Evolutionary conservation across 2,329 filamentous ascomycete genomes (phyloP).

Genomic region (Aspergillus japonicus): DNA sequence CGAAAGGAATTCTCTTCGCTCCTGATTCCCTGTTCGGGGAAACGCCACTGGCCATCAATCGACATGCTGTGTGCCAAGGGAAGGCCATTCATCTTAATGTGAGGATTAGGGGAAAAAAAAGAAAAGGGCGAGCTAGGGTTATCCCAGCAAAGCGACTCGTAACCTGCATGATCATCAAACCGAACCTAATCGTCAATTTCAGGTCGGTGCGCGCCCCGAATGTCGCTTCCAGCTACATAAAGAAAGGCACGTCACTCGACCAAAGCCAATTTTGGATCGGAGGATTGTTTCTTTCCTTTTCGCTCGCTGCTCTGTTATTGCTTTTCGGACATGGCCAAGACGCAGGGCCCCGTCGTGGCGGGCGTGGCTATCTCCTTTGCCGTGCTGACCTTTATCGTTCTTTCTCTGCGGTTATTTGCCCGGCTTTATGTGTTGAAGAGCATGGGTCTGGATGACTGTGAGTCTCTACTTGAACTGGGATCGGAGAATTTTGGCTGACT

Average conservation of each 20-base stretch:
- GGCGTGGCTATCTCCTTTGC: slow-evolving; percentile 41
- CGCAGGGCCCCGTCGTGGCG: slow-evolving; percentile 35
- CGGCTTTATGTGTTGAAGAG: slow-evolving; percentile 38
- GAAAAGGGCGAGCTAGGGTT: neutral
- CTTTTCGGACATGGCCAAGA: slow-evolving; percentile 22
- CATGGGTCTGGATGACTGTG: slow-evolving; percentile 34
- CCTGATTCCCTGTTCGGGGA: neutral
- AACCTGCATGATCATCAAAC: neutral
- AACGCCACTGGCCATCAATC: slow-evolving; percentile 3
- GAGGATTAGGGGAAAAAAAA: neutral
- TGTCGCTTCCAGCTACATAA: neutral
- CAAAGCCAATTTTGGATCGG: neutral
- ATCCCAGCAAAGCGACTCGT: neutral
- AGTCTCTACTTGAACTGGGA: slow-evolving; percentile 7
- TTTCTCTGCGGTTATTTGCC: slow-evolving; percentile 41
- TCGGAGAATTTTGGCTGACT: slow-evolving; percentile 9
- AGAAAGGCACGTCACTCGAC: neutral
- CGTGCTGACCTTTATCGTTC: slow-evolving; percentile 37
- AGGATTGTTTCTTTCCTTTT: slow-evolving; percentile 1
- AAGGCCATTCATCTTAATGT: neutral
- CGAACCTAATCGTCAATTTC: neutral
- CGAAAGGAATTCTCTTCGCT: neutral
- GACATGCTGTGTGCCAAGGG: neutral
- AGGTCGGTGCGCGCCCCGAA: neutral
- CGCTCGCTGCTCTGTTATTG: slow-evolving; percentile 2